Percentiles rank a stretch among this genome's conserved stretches.
phyloP scores from a whole-genome alignment of 2,329 filamentous ascomycete genomes.

The Cladophialophora psammophila region DNA sequence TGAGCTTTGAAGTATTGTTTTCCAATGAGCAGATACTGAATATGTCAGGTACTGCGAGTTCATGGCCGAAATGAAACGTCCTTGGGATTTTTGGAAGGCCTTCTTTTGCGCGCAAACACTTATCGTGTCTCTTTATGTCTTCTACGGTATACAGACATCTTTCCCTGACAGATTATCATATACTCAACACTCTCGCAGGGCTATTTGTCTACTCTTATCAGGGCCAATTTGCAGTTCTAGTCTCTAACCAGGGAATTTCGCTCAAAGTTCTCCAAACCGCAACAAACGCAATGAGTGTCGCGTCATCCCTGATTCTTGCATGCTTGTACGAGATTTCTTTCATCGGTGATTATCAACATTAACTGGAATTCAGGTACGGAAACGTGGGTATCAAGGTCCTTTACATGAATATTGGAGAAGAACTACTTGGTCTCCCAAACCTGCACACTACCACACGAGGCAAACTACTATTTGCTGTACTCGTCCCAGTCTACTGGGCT shows the following conservation, averaged over 20 bases:
- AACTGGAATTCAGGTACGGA: constrained; percentile 44
- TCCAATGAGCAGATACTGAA: neutral
- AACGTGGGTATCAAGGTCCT: constrained; percentile 52
- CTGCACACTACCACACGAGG: constrained; percentile 47
- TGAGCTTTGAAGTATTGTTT: neutral
- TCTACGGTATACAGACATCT: constrained; percentile 1
- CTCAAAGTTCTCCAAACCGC: constrained; percentile 36
- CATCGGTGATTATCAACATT: constrained; percentile 35
- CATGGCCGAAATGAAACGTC: constrained; percentile 1
- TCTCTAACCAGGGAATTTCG: neutral
- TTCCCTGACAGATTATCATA: neutral
- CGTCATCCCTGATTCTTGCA: neutral
- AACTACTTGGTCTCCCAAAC: constrained; percentile 50
- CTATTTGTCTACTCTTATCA: constrained; percentile 13
- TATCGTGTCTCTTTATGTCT: constrained; percentile 4
- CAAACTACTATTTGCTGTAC: constrained; percentile 42
- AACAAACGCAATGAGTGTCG: constrained; percentile 37
- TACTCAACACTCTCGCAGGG: neutral
- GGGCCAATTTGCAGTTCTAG: constrained; percentile 2
- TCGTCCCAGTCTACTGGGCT: constrained; percentile 38
- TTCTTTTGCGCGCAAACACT: constrained; percentile 6
- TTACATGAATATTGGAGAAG: constrained; percentile 53
- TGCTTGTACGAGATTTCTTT: neutral
- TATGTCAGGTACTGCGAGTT: neutral
- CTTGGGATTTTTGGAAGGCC: constrained; percentile 16